phyloP scores from a whole-genome alignment of 2,329 filamentous ascomycete species.

The Neofusicoccum cordaticola region DNA sequence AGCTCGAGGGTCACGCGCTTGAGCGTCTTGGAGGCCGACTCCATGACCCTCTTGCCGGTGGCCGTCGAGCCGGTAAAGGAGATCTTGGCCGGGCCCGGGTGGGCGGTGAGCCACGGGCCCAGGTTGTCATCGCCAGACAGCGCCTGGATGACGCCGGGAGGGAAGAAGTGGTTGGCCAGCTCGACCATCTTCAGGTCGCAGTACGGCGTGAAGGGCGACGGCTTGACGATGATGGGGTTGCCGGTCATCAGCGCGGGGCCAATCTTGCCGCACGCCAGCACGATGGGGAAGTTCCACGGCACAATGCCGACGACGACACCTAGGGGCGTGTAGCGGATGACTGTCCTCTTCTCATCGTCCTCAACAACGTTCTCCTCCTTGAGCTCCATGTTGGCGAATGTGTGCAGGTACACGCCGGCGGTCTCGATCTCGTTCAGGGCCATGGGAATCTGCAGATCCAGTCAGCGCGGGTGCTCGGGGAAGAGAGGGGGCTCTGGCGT shows the following conservation, averaged over 20 bases:
- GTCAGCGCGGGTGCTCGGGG: too few species aligned
- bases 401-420: conserved; percentile 29
- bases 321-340: conserved; percentile 43
- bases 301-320: conserved; percentile 44
- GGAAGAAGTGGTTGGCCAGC: conserved; percentile 50
- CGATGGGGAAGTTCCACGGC: conserved; percentile 52
- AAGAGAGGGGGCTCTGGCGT: background rate
- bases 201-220: conserved; percentile 57
- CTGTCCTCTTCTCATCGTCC: conserved; percentile 48
- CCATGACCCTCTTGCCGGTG: conserved; percentile 60
- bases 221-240: conserved; percentile 56
- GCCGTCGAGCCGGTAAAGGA: conserved; percentile 61
- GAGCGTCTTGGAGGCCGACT: conserved; percentile 53
- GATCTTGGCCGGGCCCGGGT: conserved; percentile 60
- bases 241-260: conserved; percentile 57
- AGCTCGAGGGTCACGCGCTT: conserved; percentile 61
- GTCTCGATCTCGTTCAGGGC: conserved; percentile 22
- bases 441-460: conserved; percentile 17
- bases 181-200: conserved; percentile 58
- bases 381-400: conserved; percentile 32
- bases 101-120: conserved; percentile 57
- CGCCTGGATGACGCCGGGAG: conserved; percentile 59
- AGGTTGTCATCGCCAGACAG: conserved; percentile 59
- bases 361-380: conserved; percentile 41
- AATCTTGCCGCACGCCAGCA: conserved; percentile 53